Conservation (phyloP, 2,329 filamentous ascomycete genomes). For the Stachybotrys chlorohalonatus region DNA sequence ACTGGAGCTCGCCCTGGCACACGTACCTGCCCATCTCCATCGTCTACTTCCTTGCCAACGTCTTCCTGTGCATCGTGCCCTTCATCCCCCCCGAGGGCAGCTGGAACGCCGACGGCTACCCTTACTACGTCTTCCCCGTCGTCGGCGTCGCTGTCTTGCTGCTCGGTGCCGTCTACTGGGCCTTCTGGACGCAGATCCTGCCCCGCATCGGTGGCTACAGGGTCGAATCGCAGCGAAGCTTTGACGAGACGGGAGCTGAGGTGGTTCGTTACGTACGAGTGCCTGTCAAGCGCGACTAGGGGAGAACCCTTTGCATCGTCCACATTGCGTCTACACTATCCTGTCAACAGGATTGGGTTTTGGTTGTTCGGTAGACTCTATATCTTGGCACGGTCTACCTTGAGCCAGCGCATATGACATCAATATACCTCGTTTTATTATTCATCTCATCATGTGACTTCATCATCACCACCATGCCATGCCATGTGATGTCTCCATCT, state of each 20-base stretch:
- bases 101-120: slow-evolving; percentile 39
- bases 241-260: slow-evolving; percentile 29
- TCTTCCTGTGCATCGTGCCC: slow-evolving; percentile 43
- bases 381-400: no score
- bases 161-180: slow-evolving; percentile 43
- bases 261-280: slow-evolving; percentile 31
- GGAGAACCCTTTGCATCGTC: not conserved
- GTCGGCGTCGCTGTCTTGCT: slow-evolving; percentile 43
- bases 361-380: no score
- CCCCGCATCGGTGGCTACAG: slow-evolving; percentile 40
- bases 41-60: slow-evolving; percentile 39
- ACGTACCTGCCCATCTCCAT: slow-evolving; percentile 37
- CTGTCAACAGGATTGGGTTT: no score
- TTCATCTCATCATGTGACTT: no score
- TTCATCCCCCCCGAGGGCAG: slow-evolving; percentile 43
- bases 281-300: slow-evolving; percentile 9
- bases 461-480: no score
- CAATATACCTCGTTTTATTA: no score
- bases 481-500: no score
- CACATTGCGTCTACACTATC: no score
- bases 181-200: slow-evolving; percentile 39
- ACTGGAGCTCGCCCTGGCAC: slow-evolving; percentile 45
- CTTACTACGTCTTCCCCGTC: slow-evolving; percentile 47
- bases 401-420: no score
- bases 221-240: slow-evolving; percentile 32